Evolutionary conservation across 306 rosid genomes (phyloP), one percentile per base, ranked within the genome.

Genomic region (Mimosa pudica): DNA sequence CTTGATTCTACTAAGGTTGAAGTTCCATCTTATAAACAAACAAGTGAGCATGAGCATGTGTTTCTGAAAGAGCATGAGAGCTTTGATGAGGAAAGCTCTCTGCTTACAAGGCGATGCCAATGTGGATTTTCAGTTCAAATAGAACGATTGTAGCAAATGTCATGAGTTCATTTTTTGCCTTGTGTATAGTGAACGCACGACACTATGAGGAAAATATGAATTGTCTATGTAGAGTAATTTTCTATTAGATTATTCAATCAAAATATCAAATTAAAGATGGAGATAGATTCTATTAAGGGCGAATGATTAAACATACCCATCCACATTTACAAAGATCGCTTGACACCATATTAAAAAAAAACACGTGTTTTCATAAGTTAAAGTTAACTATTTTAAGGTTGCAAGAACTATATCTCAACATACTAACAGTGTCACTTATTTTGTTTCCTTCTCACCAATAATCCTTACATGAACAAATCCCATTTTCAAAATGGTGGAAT

Each of bases 101-200:
- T 94, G 54, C 80, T 89, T 63, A 92, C 89, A 64, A 92, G 89
- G 78, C 87, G 95, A 74, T 92, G 97, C 58, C 85, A 73, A 3
- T 94, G 97, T 81, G 97, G 97, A 16, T 92, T 94, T 83, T 88
- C 97, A 9, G 85, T 94, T 69, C 91, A 91, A 87, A 94, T 92
- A 10, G 98, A 94, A 83, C 95, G 92, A 71, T 74, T 94, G 41
- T 92, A 92, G 86, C 64, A 69, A 84, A 32, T 67, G 10, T 7
- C 7, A 10, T 51, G 54, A 76, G 73, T 46, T 55, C 55, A 16
- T 49, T 49, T 49, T 5, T 51, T 7, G 57, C n/a, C 16, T 51
- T 4, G 18, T 51, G 57, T 14, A 5, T 16, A 52, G 20, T 52
- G 60, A 18, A 52, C 8, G 8, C 60, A 16, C 0, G 60, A 17